Evolutionary conservation across 1,139 yeast species (phyloP).

Genomic region (Candida glucosophila): DNA sequence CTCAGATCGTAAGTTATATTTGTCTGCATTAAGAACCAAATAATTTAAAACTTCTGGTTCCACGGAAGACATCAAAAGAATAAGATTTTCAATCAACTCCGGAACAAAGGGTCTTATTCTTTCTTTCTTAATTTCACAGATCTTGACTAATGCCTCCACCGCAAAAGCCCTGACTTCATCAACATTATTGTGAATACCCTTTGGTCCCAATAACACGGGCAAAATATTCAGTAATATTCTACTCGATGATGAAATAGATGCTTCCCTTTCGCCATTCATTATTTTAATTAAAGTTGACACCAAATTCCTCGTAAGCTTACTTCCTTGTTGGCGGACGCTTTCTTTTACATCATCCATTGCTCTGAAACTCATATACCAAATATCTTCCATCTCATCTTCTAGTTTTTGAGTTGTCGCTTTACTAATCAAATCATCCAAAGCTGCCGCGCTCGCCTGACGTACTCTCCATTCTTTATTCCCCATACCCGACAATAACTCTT

Average conservation of each 20-base stretch:
- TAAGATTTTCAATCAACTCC: conserved; percentile 57
- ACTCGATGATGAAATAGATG: conserved; percentile 24
- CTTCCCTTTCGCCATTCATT: conserved; percentile 26
- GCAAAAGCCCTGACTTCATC: conserved; percentile 79
- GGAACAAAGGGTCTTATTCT: conserved; percentile 66
- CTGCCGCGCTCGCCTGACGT: conserved; percentile 81
- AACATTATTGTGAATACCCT: conserved; percentile 77
- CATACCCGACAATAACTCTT: conserved; percentile 63
- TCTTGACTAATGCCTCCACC: conserved; percentile 58
- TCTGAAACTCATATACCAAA: conserved; percentile 87
- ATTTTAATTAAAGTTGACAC: conserved; percentile 56
- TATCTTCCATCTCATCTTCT: conserved; percentile 47
- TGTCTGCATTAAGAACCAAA: conserved; percentile 79
- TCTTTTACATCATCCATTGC: conserved; percentile 92
- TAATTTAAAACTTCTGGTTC: conserved; percentile 91
- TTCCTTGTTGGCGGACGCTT: conserved; percentile 80
- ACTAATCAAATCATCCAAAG: conserved; percentile 63
- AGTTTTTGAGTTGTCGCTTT: conserved; percentile 48
- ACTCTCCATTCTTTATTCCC: conserved; percentile 88
- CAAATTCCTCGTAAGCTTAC: conserved; percentile 56
- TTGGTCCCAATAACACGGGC: conserved; percentile 73
- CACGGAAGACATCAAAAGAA: conserved; percentile 69
- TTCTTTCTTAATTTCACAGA: conserved; percentile 54
- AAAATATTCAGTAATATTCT: conserved; percentile 53
- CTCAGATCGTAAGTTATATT: conserved; percentile 63